Base-by-base conservation (phyloP, 2,329 filamentous ascomycete genomes). In the Talaromyces sp. region DNA sequence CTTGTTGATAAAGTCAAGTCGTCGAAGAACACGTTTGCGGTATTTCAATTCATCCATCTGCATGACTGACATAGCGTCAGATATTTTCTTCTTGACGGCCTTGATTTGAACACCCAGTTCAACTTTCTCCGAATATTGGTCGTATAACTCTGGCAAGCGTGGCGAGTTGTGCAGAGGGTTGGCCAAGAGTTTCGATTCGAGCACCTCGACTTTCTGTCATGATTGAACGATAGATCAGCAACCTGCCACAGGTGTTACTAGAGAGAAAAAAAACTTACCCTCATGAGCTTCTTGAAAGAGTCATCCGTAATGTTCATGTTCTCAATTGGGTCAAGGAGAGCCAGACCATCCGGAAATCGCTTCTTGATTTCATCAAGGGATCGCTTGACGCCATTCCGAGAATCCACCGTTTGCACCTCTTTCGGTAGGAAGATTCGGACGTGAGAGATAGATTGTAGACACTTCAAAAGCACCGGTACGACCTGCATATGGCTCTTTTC, bases 1-100 rank as follows among this genome's bases (percentile, higher is more conserved):
- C 64, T 98, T 95, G 74, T 96, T 96, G 77, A 97, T 96, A 78
- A 99, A 99, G 4, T 91, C 92, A 11, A 99, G 85, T 60, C 95
- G 91, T 54, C 96, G 91, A 33, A 99, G 84, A 4, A 99, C 95
- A 68, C 95, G 89, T 81, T 97, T 99, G 66, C 95, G 89, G 66
- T 91, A 92, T 81, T 98, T 98, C 65, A 99, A 84, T 77, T 99
- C 95, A 70, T 99, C 95, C 66, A 98, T 84, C 76, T 99, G 93
- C 63, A 95, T 88, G 63, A 98, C 90, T 64, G 90, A 92, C 73
- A 96, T 86, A 0, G 92, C 93, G 67, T 90, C 88, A 23, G 85
- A 82, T 66, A 99, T 97, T 64, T 91, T 85, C 79, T 92, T 96
- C 81, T 96, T 96, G 70, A 89, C 87, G 21, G 85, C 85, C 80